A percentile compares a stretch with the other conserved stretches of the same genome.
These are phyloP conservation scores for Notholithocarpus densiflorus DNA, from an alignment of 306 rosid genomes.

Conservation along the genomic window DNA sequence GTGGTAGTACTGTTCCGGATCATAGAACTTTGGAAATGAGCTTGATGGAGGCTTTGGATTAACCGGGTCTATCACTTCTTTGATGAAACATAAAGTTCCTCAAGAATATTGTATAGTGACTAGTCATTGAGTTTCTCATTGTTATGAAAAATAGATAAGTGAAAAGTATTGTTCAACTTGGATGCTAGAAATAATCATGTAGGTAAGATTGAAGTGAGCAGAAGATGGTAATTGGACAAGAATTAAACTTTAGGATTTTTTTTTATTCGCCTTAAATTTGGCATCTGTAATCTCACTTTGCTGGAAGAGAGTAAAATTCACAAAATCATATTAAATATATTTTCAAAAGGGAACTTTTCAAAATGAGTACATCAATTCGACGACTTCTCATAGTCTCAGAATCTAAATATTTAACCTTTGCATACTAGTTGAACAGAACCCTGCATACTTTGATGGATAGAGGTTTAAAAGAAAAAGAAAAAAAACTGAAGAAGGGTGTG, in stretches of 20 bases:
- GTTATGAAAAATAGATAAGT: background rate
- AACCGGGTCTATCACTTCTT: no score
- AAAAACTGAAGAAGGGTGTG: slow-evolving; percentile 44
- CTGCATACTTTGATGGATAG: background rate
- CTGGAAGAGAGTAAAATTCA: background rate
- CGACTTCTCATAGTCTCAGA: background rate
- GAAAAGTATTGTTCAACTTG: background rate
- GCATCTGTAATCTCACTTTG: background rate
- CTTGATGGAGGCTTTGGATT: no score
- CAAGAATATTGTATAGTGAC: background rate
- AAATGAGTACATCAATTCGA: background rate
- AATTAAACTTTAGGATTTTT: background rate
- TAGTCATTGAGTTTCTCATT: background rate
- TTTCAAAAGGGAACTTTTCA: background rate
- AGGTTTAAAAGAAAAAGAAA: background rate
- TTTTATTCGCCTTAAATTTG: background rate
- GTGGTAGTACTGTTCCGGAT: no score
- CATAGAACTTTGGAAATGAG: no score
- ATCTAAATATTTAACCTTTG: background rate
- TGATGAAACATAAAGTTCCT: background rate
- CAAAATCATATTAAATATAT: background rate
- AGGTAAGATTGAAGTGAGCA: background rate
- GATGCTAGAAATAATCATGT: background rate
- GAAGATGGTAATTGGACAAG: background rate
- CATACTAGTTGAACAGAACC: background rate